A percentile compares a stretch with the other conserved stretches of the same genome.
Evolutionary conservation across 2,329 filamentous ascomycete genomes (phyloP).

Genomic region (Colletotrichum sojae): DNA sequence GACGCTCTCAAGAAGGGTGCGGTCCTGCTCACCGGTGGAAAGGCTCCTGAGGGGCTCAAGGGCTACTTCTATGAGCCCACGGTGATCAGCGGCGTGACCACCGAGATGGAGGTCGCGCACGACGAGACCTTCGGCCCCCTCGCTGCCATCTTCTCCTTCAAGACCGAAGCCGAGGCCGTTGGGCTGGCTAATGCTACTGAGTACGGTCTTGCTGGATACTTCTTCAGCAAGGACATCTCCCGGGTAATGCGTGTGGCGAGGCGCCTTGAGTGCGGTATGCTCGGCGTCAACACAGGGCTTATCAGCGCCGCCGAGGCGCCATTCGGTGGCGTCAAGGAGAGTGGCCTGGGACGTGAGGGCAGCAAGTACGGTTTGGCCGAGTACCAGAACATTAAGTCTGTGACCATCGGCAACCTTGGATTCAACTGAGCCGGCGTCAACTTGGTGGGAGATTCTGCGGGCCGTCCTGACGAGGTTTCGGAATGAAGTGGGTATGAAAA

Average conservation of each 20-base stretch:
- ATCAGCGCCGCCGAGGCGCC: conserved; percentile 52
- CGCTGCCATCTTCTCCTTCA: conserved; percentile 77
- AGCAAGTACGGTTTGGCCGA: conserved; percentile 50
- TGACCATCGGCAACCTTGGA: conserved; percentile 20
- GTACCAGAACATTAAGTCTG: conserved; percentile 47
- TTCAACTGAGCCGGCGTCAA: conserved; percentile 6
- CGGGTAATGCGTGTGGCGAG: conserved; percentile 60
- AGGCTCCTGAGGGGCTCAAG: conserved; percentile 71
- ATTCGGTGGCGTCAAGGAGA: conserved; percentile 54
- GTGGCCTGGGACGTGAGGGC: conserved; percentile 52
- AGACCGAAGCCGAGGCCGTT: conserved; percentile 79
- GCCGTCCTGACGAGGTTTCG: not conserved
- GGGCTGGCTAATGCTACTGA: conserved; percentile 75
- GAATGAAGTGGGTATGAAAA: not conserved
- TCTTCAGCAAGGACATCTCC: conserved; percentile 69
- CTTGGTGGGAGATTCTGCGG: not conserved
- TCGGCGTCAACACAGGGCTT: conserved; percentile 53
- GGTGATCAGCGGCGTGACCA: conserved; percentile 76
- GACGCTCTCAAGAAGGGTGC: conserved; percentile 75
- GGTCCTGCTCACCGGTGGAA: conserved; percentile 70
- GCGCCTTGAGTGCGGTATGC: conserved; percentile 62
- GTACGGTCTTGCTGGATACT: conserved; percentile 80
- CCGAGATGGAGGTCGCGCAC: conserved; percentile 74
- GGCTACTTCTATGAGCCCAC: conserved; percentile 79
- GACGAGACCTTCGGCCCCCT: conserved; percentile 84